Conservation (phyloP, 2,329 filamentous ascomycete species). For the Fusarium anguioides region DNA sequence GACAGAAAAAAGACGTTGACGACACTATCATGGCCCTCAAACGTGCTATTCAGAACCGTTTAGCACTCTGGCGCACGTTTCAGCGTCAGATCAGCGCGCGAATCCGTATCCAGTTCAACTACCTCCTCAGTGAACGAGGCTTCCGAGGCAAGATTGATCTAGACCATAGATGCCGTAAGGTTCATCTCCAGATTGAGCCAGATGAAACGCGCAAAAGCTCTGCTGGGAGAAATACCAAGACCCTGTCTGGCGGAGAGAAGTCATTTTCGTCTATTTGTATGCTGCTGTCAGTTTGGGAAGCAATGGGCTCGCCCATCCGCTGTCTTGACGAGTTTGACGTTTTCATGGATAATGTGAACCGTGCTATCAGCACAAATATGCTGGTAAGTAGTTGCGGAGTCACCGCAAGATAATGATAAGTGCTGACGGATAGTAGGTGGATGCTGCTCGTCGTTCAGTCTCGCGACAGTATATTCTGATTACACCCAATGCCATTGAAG, state of each 20-base stretch:
- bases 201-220: constrained; percentile 75
- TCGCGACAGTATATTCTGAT: constrained; percentile 96
- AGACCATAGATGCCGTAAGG: constrained; percentile 77
- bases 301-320: constrained; percentile 94
- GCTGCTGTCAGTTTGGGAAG: constrained; percentile 93
- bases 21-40: constrained; percentile 60
- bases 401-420: not conserved
- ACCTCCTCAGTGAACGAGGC: constrained; percentile 87
- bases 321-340: constrained; percentile 99
- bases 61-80: constrained; percentile 82
- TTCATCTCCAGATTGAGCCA: constrained; percentile 82
- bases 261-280: constrained; percentile 98
- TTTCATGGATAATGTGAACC: constrained; percentile 98
- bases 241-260: constrained; percentile 94
- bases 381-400: constrained; percentile 75
- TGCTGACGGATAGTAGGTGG: constrained; percentile 65
- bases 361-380: constrained; percentile 92
- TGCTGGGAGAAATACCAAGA: constrained; percentile 85
- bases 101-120: constrained; percentile 86
- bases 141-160: constrained; percentile 86
- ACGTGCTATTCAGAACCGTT: constrained; percentile 73
- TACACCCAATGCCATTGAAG: constrained; percentile 86
- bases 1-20: constrained; percentile 54
- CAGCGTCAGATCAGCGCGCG: constrained; percentile 86
- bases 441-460: constrained; percentile 85